These are phyloP conservation scores for Mycena olivaceomarginata DNA, from an alignment of 768 basidiomycete species.

Conservation along the genomic window DNA sequence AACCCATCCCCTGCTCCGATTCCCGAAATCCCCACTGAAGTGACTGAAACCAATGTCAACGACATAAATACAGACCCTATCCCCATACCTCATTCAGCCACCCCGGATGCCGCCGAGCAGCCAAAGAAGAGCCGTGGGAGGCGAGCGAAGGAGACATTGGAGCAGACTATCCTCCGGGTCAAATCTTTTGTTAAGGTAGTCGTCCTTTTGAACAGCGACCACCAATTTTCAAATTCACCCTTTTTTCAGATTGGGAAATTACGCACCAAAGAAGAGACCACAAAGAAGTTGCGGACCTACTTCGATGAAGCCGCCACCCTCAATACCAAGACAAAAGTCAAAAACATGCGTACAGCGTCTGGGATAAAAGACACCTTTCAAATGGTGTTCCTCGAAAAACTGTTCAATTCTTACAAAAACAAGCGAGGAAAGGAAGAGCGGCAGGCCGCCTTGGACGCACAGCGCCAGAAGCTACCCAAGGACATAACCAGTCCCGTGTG, in stretches of 20 bases:
- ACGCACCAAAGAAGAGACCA: neutral
- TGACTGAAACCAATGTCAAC: neutral
- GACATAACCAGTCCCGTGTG: neutral
- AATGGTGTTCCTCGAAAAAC: neutral
- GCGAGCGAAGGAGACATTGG: neutral
- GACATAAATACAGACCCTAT: neutral
- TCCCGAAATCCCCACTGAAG: neutral
- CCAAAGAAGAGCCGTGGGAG: neutral
- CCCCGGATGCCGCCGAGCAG: neutral
- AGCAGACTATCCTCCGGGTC: neutral
- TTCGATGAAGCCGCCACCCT: neutral
- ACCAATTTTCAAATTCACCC: no score
- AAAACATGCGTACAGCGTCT: neutral
- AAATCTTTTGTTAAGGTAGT: neutral
- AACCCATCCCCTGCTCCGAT: no score
- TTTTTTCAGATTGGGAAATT: neutral
- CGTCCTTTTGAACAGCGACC: neutral
- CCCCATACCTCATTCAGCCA: neutral
- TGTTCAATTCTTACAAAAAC: neutral
- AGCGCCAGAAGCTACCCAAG: neutral
- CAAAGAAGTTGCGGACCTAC: neutral
- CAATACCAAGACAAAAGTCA: neutral
- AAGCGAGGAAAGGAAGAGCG: neutral
- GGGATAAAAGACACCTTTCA: neutral
- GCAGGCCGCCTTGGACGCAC: neutral